Percentiles rank a stretch among this genome's conserved stretches.
These are phyloP conservation scores for Porogramme epimiltina DNA, from an alignment of 1,284 basidiomycete species.

Conservation along the genomic window DNA sequence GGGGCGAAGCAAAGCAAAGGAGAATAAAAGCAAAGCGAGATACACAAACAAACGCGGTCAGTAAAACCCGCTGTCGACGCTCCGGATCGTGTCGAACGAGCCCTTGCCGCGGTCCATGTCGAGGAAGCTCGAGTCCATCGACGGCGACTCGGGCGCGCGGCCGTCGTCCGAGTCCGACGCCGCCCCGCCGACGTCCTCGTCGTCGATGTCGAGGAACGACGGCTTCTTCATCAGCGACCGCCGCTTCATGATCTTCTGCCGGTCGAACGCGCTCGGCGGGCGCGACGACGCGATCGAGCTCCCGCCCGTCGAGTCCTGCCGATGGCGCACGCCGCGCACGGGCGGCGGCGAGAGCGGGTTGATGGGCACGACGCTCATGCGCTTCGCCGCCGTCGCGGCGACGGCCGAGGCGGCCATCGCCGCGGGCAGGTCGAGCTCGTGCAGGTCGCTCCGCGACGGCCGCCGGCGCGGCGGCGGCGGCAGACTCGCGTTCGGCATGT, in stretches of 20 bases:
- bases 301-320: constrained; percentile 14
- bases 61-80: constrained; percentile 35
- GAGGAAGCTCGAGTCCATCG: constrained; percentile 56
- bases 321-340: constrained; percentile 18
- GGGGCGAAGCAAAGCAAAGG: constrained; percentile 1
- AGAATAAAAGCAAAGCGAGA: background rate
- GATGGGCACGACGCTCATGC: constrained; percentile 34
- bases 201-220: constrained; percentile 70
- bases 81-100: constrained; percentile 63
- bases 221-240: constrained; percentile 59
- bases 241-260: constrained; percentile 27
- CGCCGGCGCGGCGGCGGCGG: constrained; percentile 41
- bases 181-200: constrained; percentile 43
- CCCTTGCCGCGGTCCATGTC: constrained; percentile 57
- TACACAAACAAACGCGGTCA: constrained; percentile 10
- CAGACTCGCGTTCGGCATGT: constrained; percentile 24
- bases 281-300: constrained; percentile 14
- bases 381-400: no score
- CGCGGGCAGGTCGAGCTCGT: constrained; percentile 21
- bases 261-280: constrained; percentile 32
- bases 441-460: constrained; percentile 18
- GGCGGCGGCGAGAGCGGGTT: constrained; percentile 41
- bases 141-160: constrained; percentile 18
- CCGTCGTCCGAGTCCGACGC: constrained; percentile 17
- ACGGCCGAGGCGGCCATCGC: no score